Percentiles rank a stretch among this genome's conserved stretches.
These are phyloP conservation scores for Sarocladium strictum DNA, from an alignment of 2,329 filamentous ascomycete genomes.

Conservation along the genomic window DNA sequence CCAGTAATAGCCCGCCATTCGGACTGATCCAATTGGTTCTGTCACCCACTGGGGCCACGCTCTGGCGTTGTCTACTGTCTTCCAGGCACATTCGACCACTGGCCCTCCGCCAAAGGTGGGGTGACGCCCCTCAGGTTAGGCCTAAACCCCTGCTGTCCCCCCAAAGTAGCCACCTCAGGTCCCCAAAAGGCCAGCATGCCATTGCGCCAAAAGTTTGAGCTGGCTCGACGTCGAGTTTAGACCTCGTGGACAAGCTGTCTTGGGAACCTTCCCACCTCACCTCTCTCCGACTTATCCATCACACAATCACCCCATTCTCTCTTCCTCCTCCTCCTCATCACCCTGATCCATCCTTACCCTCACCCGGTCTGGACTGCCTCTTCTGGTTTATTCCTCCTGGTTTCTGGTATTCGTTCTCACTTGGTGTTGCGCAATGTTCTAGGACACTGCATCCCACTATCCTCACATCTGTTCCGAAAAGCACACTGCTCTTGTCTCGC, in stretches of 20 bases:
- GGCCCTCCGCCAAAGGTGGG: background rate
- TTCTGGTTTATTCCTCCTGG: slow-evolving; percentile 34
- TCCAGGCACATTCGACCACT: background rate
- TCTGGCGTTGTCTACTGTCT: too few relatives aligned
- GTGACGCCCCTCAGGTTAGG: background rate
- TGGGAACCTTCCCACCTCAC: slow-evolving; percentile 36
- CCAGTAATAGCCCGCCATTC: background rate
- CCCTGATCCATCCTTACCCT: slow-evolving; percentile 15
- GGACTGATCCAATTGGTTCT: background rate
- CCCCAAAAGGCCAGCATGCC: slow-evolving; percentile 8
- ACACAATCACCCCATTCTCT: slow-evolving; percentile 18
- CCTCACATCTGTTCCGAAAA: background rate
- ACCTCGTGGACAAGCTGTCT: slow-evolving; percentile 17
- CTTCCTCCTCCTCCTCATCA: slow-evolving; percentile 20
- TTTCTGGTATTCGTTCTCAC: slow-evolving; percentile 30
- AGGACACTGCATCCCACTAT: slow-evolving; percentile 19
- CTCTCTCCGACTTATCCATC: slow-evolving; percentile 21
- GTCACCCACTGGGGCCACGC: too few relatives aligned
- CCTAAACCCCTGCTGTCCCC: background rate
- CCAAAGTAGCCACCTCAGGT: background rate
- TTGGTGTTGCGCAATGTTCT: slow-evolving; percentile 33
- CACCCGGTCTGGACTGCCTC: slow-evolving; percentile 13
- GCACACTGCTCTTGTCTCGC: background rate
- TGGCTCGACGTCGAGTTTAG: background rate
- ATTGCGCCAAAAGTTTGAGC: background rate